These are phyloP conservation scores for Macrotyloma uniflorum DNA, from an alignment of 306 rosid species.

Conservation along the genomic window DNA sequence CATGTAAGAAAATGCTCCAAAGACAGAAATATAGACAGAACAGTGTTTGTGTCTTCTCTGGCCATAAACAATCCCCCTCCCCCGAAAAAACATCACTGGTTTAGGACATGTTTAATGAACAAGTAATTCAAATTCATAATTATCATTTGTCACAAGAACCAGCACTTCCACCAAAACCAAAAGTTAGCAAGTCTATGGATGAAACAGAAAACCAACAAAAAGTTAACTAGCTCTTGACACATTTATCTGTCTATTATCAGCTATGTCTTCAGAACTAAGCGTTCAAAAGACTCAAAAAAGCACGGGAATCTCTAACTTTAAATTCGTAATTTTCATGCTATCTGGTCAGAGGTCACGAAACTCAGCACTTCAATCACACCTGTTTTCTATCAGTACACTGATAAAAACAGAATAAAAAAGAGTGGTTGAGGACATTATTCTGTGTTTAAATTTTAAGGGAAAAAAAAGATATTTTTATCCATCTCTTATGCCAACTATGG, in stretches of 20 bases:
- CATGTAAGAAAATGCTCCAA: background rate
- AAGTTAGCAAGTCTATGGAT: background rate
- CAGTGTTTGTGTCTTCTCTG: constrained; percentile 17
- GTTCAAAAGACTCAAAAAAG: constrained; percentile 7
- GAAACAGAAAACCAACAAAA: constrained; percentile 32
- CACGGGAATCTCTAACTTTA: constrained; percentile 6
- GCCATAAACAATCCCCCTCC: background rate
- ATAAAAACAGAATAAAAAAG: constrained; percentile 18
- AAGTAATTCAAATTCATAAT: constrained; percentile 28
- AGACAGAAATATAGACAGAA: constrained; percentile 23
- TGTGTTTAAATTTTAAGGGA: background rate
- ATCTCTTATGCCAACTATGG: constrained; percentile 13
- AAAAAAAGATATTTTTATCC: background rate
- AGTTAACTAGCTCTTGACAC: constrained; percentile 1
- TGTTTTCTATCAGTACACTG: background rate
- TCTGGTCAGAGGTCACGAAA: background rate
- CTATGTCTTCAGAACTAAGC: background rate
- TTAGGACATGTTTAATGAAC: constrained; percentile 22
- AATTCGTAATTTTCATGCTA: constrained; percentile 16
- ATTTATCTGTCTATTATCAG: constrained; percentile 1
- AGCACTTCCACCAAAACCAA: constrained; percentile 21
- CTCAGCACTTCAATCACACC: constrained; percentile 17
- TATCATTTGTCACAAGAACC: constrained; percentile 6
- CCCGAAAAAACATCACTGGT: background rate
- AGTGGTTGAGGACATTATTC: background rate